Conservation (phyloP, 2,329 filamentous ascomycete genomes). For the Pseudogymnoascus sp. region DNA sequence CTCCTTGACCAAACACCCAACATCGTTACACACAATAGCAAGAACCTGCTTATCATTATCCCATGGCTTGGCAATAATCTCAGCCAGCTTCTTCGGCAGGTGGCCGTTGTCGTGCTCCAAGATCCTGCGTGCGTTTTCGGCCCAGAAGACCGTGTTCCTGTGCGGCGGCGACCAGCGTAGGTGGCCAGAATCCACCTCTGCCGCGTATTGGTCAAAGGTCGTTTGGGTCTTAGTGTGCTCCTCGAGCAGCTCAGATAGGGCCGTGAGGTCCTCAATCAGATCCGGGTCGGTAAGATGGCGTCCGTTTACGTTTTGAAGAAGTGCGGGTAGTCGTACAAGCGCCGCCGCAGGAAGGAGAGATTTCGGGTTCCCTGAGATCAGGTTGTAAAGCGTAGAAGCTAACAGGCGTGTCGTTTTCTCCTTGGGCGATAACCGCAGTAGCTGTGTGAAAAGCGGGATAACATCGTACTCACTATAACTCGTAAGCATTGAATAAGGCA, state of each 20-base stretch:
- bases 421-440: slow-evolving; percentile 87
- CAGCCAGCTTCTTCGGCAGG: slow-evolving; percentile 56
- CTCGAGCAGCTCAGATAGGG: slow-evolving; percentile 53
- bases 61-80: slow-evolving; percentile 59
- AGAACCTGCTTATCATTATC: slow-evolving; percentile 64
- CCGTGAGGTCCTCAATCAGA: slow-evolving; percentile 52
- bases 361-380: slow-evolving; percentile 62
- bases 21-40: slow-evolving; percentile 65
- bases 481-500: slow-evolving; percentile 20
- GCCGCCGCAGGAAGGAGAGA: slow-evolving; percentile 75
- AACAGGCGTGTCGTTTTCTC: slow-evolving; percentile 94
- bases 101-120: slow-evolving; percentile 58
- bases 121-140: slow-evolving; percentile 61
- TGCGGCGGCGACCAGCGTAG: slow-evolving; percentile 70
- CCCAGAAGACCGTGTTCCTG: slow-evolving; percentile 62
- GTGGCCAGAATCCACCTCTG: slow-evolving; percentile 59
- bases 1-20: slow-evolving; percentile 61
- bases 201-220: slow-evolving; percentile 42
- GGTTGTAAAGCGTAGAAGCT: slow-evolving; percentile 80
- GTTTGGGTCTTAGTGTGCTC: slow-evolving; percentile 60
- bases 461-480: slow-evolving; percentile 78
- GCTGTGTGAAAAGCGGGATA: slow-evolving; percentile 81
- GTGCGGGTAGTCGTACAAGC: slow-evolving; percentile 67
- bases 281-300: slow-evolving; percentile 58
- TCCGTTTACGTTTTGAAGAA: slow-evolving; percentile 53